Percentiles rank a stretch among this genome's conserved stretches.
phyloP scores from a whole-genome alignment of 768 basidiomycete species.

The Austroboletus eburneus region DNA sequence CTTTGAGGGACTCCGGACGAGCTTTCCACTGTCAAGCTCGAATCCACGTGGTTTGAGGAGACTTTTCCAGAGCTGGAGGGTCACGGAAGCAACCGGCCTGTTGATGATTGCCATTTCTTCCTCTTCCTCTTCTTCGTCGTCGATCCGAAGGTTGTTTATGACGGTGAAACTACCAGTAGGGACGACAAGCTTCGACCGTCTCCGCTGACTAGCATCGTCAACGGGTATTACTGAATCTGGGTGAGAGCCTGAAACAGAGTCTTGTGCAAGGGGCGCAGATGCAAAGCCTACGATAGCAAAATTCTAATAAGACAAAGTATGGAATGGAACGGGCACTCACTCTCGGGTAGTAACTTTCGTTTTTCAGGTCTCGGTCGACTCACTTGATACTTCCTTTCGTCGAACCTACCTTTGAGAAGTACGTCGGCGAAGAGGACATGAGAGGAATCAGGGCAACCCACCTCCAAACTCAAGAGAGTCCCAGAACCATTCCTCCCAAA shows the following conservation, averaged over 20 bases:
- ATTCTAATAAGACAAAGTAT: not conserved
- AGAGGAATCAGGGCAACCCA: conserved; percentile 16
- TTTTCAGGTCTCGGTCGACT: conserved; percentile 53
- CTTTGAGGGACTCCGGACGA: conserved; percentile 61
- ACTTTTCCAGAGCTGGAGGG: conserved; percentile 66
- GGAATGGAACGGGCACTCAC: conserved; percentile 9
- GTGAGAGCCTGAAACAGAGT: conserved; percentile 11
- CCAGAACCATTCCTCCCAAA: conserved; percentile 99
- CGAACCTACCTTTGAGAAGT: conserved; percentile 49
- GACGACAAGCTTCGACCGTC: conserved; percentile 10
- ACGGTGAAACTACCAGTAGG: conserved; percentile 18
- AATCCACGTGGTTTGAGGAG: conserved; percentile 68
- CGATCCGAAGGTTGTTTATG: conserved; percentile 17
- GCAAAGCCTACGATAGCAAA: conserved; percentile 7
- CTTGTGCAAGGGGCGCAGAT: conserved; percentile 13
- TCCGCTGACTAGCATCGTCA: conserved; percentile 16
- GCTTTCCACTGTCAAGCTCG: conserved; percentile 50
- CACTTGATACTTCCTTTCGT: conserved; percentile 58
- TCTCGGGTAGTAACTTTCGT: conserved; percentile 35
- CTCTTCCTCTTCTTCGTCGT: conserved; percentile 37
- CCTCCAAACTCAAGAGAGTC: conserved; percentile 80
- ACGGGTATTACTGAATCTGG: conserved; percentile 10
- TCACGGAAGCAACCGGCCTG: conserved; percentile 56
- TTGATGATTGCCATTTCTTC: conserved; percentile 58
- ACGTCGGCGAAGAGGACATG: not conserved